Evolutionary conservation across 192 early-diverging fungal genomes (phyloP).

Genomic region (Podila clonocystis): DNA sequence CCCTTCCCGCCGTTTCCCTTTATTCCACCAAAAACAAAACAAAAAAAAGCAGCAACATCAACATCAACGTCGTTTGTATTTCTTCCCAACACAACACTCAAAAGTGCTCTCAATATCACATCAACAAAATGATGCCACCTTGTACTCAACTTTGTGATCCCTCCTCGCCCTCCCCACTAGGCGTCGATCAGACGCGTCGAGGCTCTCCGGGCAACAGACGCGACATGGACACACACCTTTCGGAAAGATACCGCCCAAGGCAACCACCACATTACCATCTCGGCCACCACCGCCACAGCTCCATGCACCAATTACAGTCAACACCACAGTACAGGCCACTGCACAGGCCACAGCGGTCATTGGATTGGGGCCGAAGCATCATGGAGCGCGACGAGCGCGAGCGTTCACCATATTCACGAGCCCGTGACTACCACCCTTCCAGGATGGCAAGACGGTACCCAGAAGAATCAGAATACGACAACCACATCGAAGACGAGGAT

Average conservation of each 20-base stretch:
- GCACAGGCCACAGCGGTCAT: not conserved
- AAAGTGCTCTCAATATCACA: too few relatives aligned
- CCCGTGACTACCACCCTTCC: not conserved
- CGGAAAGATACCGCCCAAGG: not conserved
- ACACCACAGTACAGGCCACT: not conserved
- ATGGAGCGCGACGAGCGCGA: not conserved
- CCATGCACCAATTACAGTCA: not conserved
- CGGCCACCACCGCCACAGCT: conserved; percentile 1
- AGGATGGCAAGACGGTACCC: not conserved
- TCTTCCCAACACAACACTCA: too few relatives aligned
- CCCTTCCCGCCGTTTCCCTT: not conserved
- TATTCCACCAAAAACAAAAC: not conserved
- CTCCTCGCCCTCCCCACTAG: too few relatives aligned
- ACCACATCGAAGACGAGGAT: not conserved
- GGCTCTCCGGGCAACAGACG: too few relatives aligned
- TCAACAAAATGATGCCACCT: too few relatives aligned
- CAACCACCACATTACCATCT: not conserved
- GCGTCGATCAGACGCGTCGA: too few relatives aligned
- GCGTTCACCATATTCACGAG: not conserved
- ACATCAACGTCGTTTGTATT: too few relatives aligned
- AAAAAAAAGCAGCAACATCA: too few relatives aligned
- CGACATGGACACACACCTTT: not conserved
- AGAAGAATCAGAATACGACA: not conserved
- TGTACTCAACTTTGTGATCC: too few relatives aligned
- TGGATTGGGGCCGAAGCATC: not conserved